A percentile compares a stretch with the other conserved stretches of the same genome.
Conservation (phyloP, 805 yeast genomes). For the Vanderwaltozyma polyspora region DNA sequence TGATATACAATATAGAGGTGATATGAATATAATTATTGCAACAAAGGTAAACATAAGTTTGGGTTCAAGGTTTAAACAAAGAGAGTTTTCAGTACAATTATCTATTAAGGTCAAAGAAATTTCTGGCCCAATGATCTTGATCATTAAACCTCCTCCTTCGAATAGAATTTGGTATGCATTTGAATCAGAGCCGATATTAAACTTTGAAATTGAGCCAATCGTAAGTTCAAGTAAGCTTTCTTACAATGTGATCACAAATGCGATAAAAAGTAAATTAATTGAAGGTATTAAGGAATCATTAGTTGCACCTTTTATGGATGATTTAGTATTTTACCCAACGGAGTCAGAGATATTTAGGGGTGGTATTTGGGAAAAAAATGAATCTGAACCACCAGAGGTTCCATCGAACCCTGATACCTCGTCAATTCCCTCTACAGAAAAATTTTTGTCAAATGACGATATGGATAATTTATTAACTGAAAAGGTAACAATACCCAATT, state of each 20-base stretch:
- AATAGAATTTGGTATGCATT: conserved; percentile 86
- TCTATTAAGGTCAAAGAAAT: conserved; percentile 56
- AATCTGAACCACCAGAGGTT: not conserved
- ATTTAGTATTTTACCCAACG: conserved; percentile 60
- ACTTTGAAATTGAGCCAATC: conserved; percentile 76
- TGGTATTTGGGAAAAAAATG: conserved; percentile 58
- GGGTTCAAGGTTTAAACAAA: conserved; percentile 61
- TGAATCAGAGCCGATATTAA: conserved; percentile 64
- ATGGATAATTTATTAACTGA: conserved; percentile 15
- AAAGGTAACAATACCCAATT: conserved; percentile 15
- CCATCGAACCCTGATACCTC: not conserved
- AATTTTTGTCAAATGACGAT: not conserved
- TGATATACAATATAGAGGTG: conserved; percentile 62
- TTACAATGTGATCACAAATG: conserved; percentile 66
- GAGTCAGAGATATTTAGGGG: conserved; percentile 69
- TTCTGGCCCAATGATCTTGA: conserved; percentile 60
- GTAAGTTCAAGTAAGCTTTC: conserved; percentile 75
- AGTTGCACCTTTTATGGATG: conserved; percentile 86
- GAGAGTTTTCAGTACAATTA: conserved; percentile 66
- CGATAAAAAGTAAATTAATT: conserved; percentile 64
- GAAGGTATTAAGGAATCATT: conserved; percentile 71
- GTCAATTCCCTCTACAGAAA: not conserved
- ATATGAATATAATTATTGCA: conserved; percentile 62
- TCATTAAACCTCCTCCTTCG: conserved; percentile 83
- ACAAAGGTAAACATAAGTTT: conserved; percentile 69